A percentile compares a stretch with the other conserved stretches of the same genome.
phyloP scores from a whole-genome alignment of 1,284 basidiomycete species.

The Tilletia horrida region DNA sequence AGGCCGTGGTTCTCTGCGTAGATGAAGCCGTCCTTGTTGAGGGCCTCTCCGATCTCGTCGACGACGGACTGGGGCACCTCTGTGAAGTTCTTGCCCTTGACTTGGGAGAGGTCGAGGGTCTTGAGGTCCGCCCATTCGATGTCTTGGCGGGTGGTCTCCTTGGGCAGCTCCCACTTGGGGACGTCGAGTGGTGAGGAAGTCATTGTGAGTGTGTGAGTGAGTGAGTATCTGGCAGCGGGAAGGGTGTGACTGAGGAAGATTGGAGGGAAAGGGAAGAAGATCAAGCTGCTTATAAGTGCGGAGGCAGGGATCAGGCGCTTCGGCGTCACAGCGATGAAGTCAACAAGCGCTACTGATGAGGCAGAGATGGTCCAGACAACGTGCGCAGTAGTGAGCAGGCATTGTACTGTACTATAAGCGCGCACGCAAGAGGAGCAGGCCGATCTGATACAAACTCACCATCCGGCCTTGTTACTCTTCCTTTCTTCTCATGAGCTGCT shows the following conservation, averaged over 20 bases:
- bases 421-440: too few species aligned
- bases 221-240: not conserved
- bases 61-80: conserved; percentile 42
- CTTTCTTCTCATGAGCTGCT: too few species aligned
- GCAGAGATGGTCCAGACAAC: not conserved
- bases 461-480: too few species aligned
- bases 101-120: conserved; percentile 47
- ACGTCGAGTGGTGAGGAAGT: conserved; percentile 27
- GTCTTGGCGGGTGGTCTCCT: conserved; percentile 37
- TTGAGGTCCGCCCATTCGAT: conserved; percentile 51
- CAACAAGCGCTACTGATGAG: too few species aligned
- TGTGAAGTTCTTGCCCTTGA: conserved; percentile 45
- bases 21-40: conserved; percentile 47
- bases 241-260: not conserved
- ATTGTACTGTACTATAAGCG: too few species aligned
- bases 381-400: not conserved
- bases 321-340: not conserved
- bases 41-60: conserved; percentile 41
- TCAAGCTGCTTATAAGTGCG: not conserved
- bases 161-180: conserved; percentile 44
- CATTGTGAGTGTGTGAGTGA: conserved; percentile 11
- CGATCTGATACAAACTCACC: too few species aligned
- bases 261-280: not conserved
- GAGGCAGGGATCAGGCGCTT: too few species aligned
- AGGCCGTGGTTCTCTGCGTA: conserved; percentile 53